phyloP scores from a whole-genome alignment of 495 filamentous ascomycete species.

The Penicillium herquei region DNA sequence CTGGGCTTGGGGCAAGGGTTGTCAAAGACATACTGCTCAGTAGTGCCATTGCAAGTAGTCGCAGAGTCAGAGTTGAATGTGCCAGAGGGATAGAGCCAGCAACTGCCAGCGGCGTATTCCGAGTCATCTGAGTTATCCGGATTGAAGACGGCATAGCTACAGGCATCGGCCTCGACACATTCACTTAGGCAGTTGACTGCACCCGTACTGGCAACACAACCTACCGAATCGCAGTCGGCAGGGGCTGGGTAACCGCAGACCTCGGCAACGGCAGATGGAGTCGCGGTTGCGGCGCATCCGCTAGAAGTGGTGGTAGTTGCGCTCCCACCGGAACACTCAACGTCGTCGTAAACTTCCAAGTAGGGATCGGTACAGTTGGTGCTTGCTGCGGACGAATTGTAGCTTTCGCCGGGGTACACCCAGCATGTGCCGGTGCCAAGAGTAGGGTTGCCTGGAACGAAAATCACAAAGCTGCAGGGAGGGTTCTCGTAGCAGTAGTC shows the following conservation, averaged over 20 bases:
- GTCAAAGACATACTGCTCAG: constrained; percentile 22
- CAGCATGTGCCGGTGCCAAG: constrained; percentile 24
- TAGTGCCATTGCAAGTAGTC: constrained; percentile 17
- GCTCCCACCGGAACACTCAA: constrained; percentile 17
- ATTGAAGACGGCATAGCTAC: constrained; percentile 28
- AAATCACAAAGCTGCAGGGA: constrained; percentile 29
- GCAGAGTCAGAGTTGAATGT: constrained; percentile 19
- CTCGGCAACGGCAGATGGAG: constrained; percentile 28
- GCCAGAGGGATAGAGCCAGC: constrained; percentile 27
- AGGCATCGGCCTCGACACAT: constrained; percentile 25
- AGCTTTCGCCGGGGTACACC: constrained; percentile 28
- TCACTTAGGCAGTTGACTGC: constrained; percentile 23
- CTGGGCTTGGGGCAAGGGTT: constrained; percentile 23
- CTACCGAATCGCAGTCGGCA: constrained; percentile 13
- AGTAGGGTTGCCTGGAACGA: constrained; percentile 21
- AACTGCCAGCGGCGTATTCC: constrained; percentile 20
- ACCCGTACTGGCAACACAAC: constrained; percentile 22
- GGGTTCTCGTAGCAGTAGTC: constrained; percentile 29
- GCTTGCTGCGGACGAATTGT: constrained; percentile 20
- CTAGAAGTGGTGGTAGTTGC: constrained; percentile 26
- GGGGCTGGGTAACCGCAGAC: constrained; percentile 28
- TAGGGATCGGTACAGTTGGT: constrained; percentile 15
- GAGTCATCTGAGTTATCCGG: constrained; percentile 14
- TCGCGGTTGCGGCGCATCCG: constrained; percentile 26
- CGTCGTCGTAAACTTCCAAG: constrained; percentile 20